These are phyloP conservation scores for Irpex rosettiformis DNA, from an alignment of 1,284 basidiomycete genomes.

Conservation along the genomic window DNA sequence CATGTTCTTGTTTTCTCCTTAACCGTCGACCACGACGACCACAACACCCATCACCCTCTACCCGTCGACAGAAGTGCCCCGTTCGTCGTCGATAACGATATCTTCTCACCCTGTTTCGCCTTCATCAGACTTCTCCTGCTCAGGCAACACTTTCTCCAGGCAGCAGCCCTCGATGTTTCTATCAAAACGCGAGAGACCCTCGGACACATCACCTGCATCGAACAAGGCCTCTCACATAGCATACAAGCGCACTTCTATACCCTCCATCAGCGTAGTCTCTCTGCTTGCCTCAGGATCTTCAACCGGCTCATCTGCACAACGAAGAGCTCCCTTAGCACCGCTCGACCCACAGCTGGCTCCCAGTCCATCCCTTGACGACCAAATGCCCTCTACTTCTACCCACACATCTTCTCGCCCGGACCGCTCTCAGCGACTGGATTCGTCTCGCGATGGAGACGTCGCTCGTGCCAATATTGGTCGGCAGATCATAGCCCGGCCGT, in stretches of 20 bases:
- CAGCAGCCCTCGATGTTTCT: conserved; percentile 17
- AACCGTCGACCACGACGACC: neutral
- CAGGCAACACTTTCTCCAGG: neutral
- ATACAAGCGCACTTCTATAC: conserved; percentile 22
- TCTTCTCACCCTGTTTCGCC: neutral
- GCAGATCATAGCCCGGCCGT: conserved; percentile 22
- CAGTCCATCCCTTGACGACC: conserved; percentile 23
- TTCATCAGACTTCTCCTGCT: neutral
- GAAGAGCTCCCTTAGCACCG: conserved; percentile 27
- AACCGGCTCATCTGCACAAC: conserved; percentile 10
- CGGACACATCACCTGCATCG: conserved; percentile 14
- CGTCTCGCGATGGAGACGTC: conserved; percentile 16
- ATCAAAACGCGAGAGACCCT: conserved; percentile 15
- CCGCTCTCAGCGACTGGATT: conserved; percentile 10
- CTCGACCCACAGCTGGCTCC: conserved; percentile 26
- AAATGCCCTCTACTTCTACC: conserved; percentile 23
- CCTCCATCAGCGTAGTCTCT: conserved; percentile 16
- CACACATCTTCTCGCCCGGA: conserved; percentile 19
- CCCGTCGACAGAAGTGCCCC: neutral
- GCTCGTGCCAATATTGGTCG: conserved; percentile 24
- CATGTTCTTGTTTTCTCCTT: conserved; percentile 11
- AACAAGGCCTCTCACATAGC: conserved; percentile 17
- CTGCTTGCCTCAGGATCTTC: conserved; percentile 8
- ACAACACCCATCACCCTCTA: neutral
- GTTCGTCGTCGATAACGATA: neutral